Base-by-base conservation (phyloP, 169 alveolate species). In the Ichthyophthirius multifiliis region DNA sequence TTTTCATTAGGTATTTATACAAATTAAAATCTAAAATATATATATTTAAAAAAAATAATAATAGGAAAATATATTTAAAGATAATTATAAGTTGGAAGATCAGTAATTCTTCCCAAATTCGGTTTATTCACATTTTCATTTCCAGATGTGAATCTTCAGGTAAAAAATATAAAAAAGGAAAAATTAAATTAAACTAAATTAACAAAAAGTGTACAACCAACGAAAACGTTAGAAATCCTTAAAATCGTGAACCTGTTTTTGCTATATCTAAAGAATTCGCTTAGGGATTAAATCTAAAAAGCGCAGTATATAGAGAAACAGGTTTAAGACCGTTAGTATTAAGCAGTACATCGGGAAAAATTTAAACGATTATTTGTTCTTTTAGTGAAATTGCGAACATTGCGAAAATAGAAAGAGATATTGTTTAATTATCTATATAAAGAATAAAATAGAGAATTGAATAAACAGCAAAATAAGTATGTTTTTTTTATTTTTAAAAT, bases 181-280 rank as follows among this genome's bases (percentile, higher is more conserved):
- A 27, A 10, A 27, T 5, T 55, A 34, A 18, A 18, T 55, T 10
- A 55, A 18, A 55, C 2, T 9, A 55, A 55, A 23, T 27, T 55
- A 27, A 55, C 13, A 55, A 48, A 55, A 10, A 55, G 71, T 39
- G 31, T 1, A 16, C 71, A 27, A 55, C 71, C 10, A 55, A 55
- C 31, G 34, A 34, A 10, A 39, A 55, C 6, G 31, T n/a, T 16
- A 55, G 71, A 27, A 55, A 16, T 18, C 13, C 34, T 27, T 34
- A 55, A 55, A 55, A 20, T 27, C 23, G 71, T 27, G 71, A 55
- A 55, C 71, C 71, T 6, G 71, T 55, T 55, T 55, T 55, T 55
- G 9, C 31, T 27, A 27, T 55, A 3, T 55, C 71, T 16, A 55
- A 55, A 55, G 71, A 55, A 27, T 55, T 55, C 4, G 71, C 41